phyloP scores from a whole-genome alignment of 2,329 filamentous ascomycete species.

The Fusarium sp. region DNA sequence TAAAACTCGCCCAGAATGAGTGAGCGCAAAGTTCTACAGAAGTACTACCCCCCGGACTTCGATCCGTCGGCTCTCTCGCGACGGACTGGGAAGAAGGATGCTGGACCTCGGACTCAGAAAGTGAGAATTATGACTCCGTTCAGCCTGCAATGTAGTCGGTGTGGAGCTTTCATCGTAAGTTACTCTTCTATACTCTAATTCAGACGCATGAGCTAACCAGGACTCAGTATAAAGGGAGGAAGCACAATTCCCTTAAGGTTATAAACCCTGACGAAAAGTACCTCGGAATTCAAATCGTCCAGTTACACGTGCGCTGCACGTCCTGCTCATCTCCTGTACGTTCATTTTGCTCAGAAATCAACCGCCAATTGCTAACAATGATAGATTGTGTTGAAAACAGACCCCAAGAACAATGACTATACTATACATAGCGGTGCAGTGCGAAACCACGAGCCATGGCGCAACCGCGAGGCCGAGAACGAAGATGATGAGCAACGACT shows the following conservation, averaged over 20 bases:
- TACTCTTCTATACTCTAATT: background rate
- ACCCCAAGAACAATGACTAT: constrained; percentile 96
- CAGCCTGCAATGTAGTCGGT: accelerated
- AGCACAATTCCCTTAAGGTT: constrained; percentile 90
- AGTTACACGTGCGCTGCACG: constrained; percentile 71
- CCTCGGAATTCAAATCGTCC: constrained; percentile 69
- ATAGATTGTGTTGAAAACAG: constrained; percentile 79
- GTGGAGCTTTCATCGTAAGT: too few relatives aligned
- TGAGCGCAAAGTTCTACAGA: constrained; percentile 82
- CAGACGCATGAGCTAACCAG: background rate
- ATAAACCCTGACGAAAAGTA: constrained; percentile 80
- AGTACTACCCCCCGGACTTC: constrained; percentile 82
- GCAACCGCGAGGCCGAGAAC: constrained; percentile 68
- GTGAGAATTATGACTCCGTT: too few relatives aligned
- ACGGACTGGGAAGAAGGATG: too few relatives aligned
- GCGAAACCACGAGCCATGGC: constrained; percentile 94
- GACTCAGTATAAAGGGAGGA: constrained; percentile 67
- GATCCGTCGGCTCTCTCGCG: constrained; percentile 75
- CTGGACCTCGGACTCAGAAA: too few relatives aligned
- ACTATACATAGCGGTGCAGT: constrained; percentile 78
- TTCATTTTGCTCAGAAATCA: too few relatives aligned
- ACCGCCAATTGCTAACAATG: constrained; percentile 57
- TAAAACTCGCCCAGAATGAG: constrained; percentile 69
- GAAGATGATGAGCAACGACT: constrained; percentile 91
- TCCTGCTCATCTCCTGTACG: constrained; percentile 65